Percentiles rank a stretch among this genome's conserved stretches.
These are phyloP conservation scores for Boletus subluridellus DNA, from an alignment of 1,284 basidiomycete genomes.

Conservation along the genomic window DNA sequence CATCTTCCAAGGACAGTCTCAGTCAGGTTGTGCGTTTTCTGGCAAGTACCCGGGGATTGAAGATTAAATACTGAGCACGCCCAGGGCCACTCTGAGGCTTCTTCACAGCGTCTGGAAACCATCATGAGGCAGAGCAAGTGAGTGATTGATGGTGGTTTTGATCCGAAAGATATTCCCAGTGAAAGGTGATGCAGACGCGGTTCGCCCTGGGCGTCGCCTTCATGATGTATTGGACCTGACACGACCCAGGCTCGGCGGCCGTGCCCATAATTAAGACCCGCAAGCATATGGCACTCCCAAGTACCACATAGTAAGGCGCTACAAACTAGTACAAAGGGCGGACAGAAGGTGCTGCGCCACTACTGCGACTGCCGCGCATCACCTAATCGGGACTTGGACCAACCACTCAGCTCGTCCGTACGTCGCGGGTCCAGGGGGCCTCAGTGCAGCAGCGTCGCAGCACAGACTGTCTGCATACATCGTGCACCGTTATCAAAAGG, in stretches of 20 bases:
- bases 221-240: neutral
- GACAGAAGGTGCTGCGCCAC: too few relatives aligned
- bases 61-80: neutral
- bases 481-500: too few relatives aligned
- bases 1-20: too few relatives aligned
- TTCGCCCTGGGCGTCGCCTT: neutral
- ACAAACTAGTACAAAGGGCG: too few relatives aligned
- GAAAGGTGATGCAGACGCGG: neutral
- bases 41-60: neutral
- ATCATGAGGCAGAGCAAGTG: neutral
- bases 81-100: neutral
- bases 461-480: too few relatives aligned
- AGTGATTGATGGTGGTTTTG: neutral
- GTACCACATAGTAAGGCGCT: too few relatives aligned
- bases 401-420: too few relatives aligned
- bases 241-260: neutral
- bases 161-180: neutral
- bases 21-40: neutral
- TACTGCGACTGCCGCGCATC: too few relatives aligned
- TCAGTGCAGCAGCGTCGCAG: too few relatives aligned
- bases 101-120: neutral
- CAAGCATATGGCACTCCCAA: neutral
- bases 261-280: neutral
- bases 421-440: too few relatives aligned
- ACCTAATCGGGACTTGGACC: too few relatives aligned